Evolutionary conservation across 2,329 filamentous ascomycete genomes (phyloP).

Genomic region (Nigrospora oryzae): DNA sequence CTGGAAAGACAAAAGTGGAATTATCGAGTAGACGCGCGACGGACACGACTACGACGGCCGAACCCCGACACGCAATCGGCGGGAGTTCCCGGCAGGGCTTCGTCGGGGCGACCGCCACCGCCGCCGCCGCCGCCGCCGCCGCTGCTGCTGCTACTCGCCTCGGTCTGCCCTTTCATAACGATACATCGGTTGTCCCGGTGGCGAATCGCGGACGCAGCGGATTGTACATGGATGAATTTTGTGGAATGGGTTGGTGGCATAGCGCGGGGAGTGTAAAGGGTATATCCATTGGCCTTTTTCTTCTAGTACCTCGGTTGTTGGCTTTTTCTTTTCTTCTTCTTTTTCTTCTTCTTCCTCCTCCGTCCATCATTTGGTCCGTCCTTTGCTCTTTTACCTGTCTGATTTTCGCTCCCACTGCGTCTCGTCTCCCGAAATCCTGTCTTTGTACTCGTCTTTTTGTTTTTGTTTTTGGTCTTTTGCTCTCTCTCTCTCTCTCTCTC

Average conservation of each 20-base stretch:
- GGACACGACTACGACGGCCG: background rate
- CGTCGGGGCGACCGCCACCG: background rate
- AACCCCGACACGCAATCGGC: background rate
- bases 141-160: background rate
- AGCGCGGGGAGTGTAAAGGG: slow-evolving; percentile 25
- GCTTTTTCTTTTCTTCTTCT: slow-evolving; percentile 12
- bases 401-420: slow-evolving; percentile 8
- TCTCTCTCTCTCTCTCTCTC: background rate
- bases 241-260: slow-evolving; percentile 24
- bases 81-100: background rate
- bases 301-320: slow-evolving; percentile 12
- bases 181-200: slow-evolving; percentile 18
- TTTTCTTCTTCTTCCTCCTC: slow-evolving; percentile 12
- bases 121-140: background rate
- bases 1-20: slow-evolving; percentile 30
- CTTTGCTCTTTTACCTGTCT: slow-evolving; percentile 12
- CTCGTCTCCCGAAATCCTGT: slow-evolving; percentile 8
- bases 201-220: slow-evolving; percentile 8
- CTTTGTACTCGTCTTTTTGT: slow-evolving; percentile 9
- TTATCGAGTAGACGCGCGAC: slow-evolving; percentile 2
- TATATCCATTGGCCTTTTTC: slow-evolving; percentile 22
- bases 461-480: slow-evolving; percentile 11
- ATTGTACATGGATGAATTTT: slow-evolving; percentile 17
- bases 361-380: slow-evolving; percentile 13
- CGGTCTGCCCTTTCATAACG: slow-evolving; percentile 1